phyloP scores from a whole-genome alignment of 2,329 filamentous ascomycete genomes.

The Phialophora chinensis region DNA sequence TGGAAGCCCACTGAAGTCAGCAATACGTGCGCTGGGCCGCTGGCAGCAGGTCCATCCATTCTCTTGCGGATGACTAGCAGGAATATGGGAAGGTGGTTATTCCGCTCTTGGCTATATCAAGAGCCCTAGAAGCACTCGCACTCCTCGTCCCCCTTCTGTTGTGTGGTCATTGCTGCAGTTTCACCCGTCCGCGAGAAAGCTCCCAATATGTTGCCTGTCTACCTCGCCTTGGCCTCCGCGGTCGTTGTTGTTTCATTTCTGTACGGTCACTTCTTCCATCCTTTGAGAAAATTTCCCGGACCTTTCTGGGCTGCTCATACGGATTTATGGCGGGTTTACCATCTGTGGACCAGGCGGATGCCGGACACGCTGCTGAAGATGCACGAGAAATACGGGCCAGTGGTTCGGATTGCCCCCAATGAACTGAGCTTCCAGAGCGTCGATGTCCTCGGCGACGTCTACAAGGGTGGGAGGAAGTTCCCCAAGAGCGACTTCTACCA shows the following conservation, averaged over 20 bases:
- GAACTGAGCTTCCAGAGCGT: slow-evolving; percentile 63
- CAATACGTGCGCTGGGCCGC: not conserved
- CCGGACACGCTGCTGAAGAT: slow-evolving; percentile 41
- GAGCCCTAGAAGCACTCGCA: not conserved
- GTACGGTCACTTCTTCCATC: slow-evolving; percentile 43
- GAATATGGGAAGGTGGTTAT: not conserved
- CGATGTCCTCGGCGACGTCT: slow-evolving; percentile 60
- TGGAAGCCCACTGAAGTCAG: not conserved
- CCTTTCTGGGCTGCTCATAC: slow-evolving; percentile 46
- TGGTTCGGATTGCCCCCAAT: slow-evolving; percentile 32
- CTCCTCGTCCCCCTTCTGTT: not conserved
- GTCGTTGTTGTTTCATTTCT: slow-evolving; percentile 13
- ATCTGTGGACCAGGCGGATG: slow-evolving; percentile 46
- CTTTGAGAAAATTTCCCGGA: slow-evolving; percentile 47
- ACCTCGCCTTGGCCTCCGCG: not conserved
- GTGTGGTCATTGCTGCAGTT: not conserved
- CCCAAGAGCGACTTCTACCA: slow-evolving; percentile 26
- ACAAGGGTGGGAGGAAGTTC: slow-evolving; percentile 34
- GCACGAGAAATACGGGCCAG: slow-evolving; percentile 30
- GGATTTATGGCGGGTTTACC: slow-evolving; percentile 48
- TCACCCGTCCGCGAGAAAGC: not conserved
- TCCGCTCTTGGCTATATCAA: not conserved
- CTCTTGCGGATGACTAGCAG: not conserved
- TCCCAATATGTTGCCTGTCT: slow-evolving; percentile 11
- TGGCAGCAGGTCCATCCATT: not conserved